Base-by-base conservation (phyloP, 2,329 filamentous ascomycete species). In the Penicillium palitans region DNA sequence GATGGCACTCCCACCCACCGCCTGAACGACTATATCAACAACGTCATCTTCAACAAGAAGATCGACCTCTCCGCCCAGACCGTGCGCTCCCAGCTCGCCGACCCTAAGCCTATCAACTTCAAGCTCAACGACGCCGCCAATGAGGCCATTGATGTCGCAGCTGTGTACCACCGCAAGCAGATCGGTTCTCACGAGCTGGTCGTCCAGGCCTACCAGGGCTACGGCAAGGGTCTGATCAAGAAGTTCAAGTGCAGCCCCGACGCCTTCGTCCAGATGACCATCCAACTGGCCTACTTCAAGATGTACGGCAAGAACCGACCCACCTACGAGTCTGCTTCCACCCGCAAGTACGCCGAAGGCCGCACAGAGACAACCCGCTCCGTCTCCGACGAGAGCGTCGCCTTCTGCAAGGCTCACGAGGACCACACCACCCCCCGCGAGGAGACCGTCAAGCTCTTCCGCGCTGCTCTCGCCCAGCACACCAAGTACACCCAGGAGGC, bases 161-260 rank as follows among this genome's bases (percentile, higher is more conserved):
- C 86, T 63, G 82, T 84, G 59, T 90, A 96, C 79, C 97, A 98
- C 78, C 81, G 83, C 60, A 81, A 86, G 66, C 85, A 96, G 61
- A 96, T 99, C 66, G 86, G 86, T 62, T 83, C 90, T 66, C 95
- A 99, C 76, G 90, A 99, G 76, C 87, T 99, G 46, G 86, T 90
- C 24, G 93, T 99, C 3, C 93, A 98, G 76, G 90, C 92, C 29
- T 99, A 96, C 82, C 93, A 98, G 78, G 93, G 89, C 69, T 99
- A 99, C 76, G 95, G 95, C 75, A 99, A 99, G 82, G 92, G 91
- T 27, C 82, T 99, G 61, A 98, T 99, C 83, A 99, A 99, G 87
- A 96, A 96, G 79, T 98, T 99, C 87, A 96, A 92, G 81, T 96
- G 91, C 85, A 96, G 90, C 27, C 95, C 95, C 31, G 96, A 99